Conservation (phyloP, 805 yeast species). For the Wickerhamomyces chaumierensis region DNA sequence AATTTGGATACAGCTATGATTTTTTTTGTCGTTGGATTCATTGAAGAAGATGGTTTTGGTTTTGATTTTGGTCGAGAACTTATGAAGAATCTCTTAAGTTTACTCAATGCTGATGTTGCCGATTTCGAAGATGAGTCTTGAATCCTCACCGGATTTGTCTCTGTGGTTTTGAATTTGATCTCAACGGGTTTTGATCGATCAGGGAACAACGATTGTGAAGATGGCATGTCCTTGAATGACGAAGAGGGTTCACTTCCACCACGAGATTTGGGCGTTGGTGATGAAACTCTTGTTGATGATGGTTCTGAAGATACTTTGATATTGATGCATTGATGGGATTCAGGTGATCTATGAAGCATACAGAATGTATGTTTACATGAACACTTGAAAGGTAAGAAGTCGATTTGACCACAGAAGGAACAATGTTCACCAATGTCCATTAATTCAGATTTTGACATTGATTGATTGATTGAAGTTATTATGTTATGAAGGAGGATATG, state of each 20-base stretch:
- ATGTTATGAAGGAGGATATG: too few relatives aligned
- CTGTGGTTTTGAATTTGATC: conserved; percentile 12
- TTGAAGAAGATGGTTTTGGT: conserved; percentile 1
- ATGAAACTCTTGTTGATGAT: too few relatives aligned
- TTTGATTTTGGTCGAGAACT: conserved; percentile 1
- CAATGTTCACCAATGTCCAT: conserved; percentile 22
- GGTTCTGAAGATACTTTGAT: too few relatives aligned
- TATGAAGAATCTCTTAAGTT: conserved; percentile 12
- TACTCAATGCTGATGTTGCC: conserved; percentile 9
- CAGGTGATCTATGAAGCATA: conserved; percentile 14
- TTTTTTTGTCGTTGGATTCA: conserved; percentile 9
- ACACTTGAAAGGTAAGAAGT: conserved; percentile 19
- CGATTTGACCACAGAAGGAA: conserved; percentile 19
- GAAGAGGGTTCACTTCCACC: background rate
- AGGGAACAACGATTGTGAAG: conserved; percentile 15
- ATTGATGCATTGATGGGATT: conserved; percentile 12
- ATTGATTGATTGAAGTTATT: too few relatives aligned
- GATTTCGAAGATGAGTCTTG: conserved; percentile 1
- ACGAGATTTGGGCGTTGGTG: background rate
- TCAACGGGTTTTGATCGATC: conserved; percentile 12
- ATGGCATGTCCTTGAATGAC: conserved; percentile 9
- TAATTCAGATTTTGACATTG: conserved; percentile 18
- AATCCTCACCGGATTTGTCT: conserved; percentile 9
- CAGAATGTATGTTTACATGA: conserved; percentile 15
- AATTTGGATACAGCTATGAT: conserved; percentile 12